phyloP scores from a whole-genome alignment of 1,284 basidiomycete species.

The Cryptococcus hybrid region DNA sequence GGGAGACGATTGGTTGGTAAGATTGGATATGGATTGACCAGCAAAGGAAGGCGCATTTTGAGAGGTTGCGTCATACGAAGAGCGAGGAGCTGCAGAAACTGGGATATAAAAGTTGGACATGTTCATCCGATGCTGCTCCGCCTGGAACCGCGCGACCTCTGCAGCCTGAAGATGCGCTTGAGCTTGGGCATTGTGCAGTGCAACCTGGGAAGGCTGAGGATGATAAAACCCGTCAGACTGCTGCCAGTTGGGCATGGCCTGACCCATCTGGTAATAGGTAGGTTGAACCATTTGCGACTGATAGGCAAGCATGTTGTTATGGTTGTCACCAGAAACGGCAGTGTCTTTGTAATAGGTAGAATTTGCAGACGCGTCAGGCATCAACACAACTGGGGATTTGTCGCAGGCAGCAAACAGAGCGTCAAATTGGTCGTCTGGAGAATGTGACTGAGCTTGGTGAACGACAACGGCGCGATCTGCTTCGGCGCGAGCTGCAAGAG shows the following conservation, averaged over 20 bases:
- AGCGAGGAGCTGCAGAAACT: neutral
- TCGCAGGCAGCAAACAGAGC: slow-evolving; percentile 21
- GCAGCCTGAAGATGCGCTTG: slow-evolving; percentile 37
- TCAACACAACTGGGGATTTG: slow-evolving; percentile 13
- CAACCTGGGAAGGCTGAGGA: slow-evolving; percentile 16
- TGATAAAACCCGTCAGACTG: slow-evolving; percentile 17
- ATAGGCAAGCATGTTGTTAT: slow-evolving; percentile 29
- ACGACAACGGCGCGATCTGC: slow-evolving; percentile 22
- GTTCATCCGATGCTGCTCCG: slow-evolving; percentile 11
- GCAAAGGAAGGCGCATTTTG: slow-evolving; percentile 3
- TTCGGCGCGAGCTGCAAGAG: slow-evolving; percentile 39
- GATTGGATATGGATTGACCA: slow-evolving; percentile 17
- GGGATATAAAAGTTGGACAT: slow-evolving; percentile 11
- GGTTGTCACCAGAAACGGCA: slow-evolving; percentile 4
- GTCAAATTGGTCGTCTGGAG: slow-evolving; percentile 16
- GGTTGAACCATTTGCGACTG: slow-evolving; percentile 16
- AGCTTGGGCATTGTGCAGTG: slow-evolving; percentile 32
- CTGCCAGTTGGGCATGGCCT: slow-evolving; percentile 5
- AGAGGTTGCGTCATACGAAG: neutral
- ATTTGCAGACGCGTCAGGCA: slow-evolving; percentile 13
- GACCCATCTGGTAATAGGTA: slow-evolving; percentile 7
- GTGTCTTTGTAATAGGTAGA: slow-evolving; percentile 1
- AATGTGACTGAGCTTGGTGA: slow-evolving; percentile 5
- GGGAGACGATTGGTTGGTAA: slow-evolving; percentile 23
- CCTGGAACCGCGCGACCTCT: slow-evolving; percentile 23